phyloP scores from a whole-genome alignment of 1,284 basidiomycete species.

The Cerrena zonata region DNA sequence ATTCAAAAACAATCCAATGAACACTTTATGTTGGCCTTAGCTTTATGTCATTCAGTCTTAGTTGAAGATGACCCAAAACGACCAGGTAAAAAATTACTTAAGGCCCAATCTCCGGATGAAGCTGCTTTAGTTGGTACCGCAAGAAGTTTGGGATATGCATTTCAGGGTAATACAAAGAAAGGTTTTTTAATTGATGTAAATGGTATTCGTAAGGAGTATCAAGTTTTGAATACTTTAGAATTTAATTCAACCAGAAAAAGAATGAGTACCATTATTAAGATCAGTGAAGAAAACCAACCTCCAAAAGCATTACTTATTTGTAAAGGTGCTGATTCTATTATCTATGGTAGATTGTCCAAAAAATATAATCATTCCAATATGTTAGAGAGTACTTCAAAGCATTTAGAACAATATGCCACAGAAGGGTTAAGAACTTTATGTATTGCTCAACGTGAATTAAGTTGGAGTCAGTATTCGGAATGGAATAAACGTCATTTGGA shows the following conservation, averaged over 20 bases:
- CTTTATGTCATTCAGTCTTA: conserved; percentile 88
- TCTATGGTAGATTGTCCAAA: conserved; percentile 76
- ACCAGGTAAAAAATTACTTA: conserved; percentile 78
- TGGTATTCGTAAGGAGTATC: conserved; percentile 81
- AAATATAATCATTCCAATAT: conserved; percentile 72
- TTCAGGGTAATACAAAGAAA: conserved; percentile 73
- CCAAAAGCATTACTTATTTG: conserved; percentile 77
- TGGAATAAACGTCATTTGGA: conserved; percentile 84
- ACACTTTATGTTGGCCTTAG: conserved; percentile 89
- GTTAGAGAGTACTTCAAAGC: conserved; percentile 74
- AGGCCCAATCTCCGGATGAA: conserved; percentile 94
- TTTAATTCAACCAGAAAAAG: conserved; percentile 92
- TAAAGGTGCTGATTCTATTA: conserved; percentile 94
- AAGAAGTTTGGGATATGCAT: conserved; percentile 88
- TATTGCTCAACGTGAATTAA: conserved; percentile 76
- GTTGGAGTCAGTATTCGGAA: conserved; percentile 76
- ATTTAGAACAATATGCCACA: conserved; percentile 93
- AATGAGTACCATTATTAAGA: conserved; percentile 86
- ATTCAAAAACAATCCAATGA: conserved; percentile 70
- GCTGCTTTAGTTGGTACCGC: conserved; percentile 89
- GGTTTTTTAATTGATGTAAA: conserved; percentile 85
- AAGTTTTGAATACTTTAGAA: conserved; percentile 77
- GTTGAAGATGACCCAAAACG: conserved; percentile 66
- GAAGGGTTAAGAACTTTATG: conserved; percentile 88
- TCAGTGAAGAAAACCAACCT: conserved; percentile 82